phyloP scores from a whole-genome alignment of 164 flowering plant species.

The Aristolochia contorta region DNA sequence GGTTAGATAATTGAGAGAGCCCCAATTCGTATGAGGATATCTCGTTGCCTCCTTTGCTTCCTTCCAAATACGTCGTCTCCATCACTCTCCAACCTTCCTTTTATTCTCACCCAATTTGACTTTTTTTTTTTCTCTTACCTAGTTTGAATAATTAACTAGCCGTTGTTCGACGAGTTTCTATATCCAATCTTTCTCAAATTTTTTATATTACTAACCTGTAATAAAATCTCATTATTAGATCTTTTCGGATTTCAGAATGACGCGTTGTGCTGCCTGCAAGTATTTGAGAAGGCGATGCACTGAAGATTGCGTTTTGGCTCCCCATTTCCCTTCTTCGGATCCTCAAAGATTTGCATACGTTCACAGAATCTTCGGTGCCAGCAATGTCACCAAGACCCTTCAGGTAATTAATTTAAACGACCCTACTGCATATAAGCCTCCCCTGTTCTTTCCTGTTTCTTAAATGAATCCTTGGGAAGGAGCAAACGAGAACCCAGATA shows the following conservation, averaged over 20 bases:
- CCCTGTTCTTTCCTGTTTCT: no score
- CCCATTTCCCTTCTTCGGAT: slow-evolving; percentile 22
- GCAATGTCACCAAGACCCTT: slow-evolving; percentile 21
- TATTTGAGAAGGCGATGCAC: slow-evolving; percentile 19
- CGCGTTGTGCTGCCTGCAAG: slow-evolving; percentile 27
- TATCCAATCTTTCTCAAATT: no score
- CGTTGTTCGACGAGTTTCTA: slow-evolving; percentile 10
- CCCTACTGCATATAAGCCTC: no score
- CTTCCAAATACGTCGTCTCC: no score
- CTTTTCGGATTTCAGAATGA: slow-evolving; percentile 5
- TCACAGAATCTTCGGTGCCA: slow-evolving; percentile 27
- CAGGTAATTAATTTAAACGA: no score
- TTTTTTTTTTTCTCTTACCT: no score
- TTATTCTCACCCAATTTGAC: not conserved
- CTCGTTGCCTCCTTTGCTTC: no score
- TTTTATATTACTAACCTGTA: no score
- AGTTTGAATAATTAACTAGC: slow-evolving; percentile 11
- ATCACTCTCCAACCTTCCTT: not conserved
- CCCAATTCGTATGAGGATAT: no score
- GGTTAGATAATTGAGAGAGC: not conserved
- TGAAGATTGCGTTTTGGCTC: slow-evolving; percentile 21
- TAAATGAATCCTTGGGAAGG: no score
- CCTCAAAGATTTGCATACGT: slow-evolving; percentile 23
- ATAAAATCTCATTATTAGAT: slow-evolving; percentile 1
- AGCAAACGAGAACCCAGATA: no score